Evolutionary conservation across 352 stramenopile genomes (phyloP).

Genomic region (Globisporangium nunn): DNA sequence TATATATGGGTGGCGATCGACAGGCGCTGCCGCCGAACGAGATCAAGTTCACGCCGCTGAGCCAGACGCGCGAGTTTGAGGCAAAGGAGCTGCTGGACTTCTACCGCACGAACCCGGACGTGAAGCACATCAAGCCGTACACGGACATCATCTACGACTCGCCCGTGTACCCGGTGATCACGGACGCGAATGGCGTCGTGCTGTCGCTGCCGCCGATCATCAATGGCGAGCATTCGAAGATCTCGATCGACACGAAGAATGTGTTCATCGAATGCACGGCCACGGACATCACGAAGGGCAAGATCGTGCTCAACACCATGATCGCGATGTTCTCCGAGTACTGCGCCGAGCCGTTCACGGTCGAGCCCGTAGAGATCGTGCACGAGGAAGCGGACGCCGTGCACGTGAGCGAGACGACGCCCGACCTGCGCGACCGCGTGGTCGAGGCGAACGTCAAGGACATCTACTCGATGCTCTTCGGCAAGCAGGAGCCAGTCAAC

Average conservation of each 20-base stretch:
- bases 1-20: neutral
- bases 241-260: conserved; percentile 96
- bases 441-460: conserved; percentile 81
- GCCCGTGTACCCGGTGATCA: conserved; percentile 96
- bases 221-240: conserved; percentile 97
- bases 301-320: conserved; percentile 99
- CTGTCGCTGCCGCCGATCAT: conserved; percentile 99
- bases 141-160: conserved; percentile 99
- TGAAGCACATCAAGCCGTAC: conserved; percentile 99
- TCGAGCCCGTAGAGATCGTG: conserved; percentile 95
- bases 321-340: conserved; percentile 99
- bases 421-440: conserved; percentile 88
- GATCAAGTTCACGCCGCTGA: conserved; percentile 97
- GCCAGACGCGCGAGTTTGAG: conserved; percentile 86
- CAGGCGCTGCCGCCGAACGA: conserved; percentile 89
- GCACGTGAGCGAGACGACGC: conserved; percentile 79
- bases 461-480: conserved; percentile 87
- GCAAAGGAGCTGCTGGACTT: conserved; percentile 93
- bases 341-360: conserved; percentile 93
- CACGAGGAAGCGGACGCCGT: conserved; percentile 91
- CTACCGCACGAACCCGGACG: conserved; percentile 91
- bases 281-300: conserved; percentile 99
- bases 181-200: conserved; percentile 93
- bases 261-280: conserved; percentile 99
- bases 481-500: conserved; percentile 61